These are phyloP conservation scores for Anaeromyces robustus DNA, from an alignment of 192 early-diverging fungal species.

Conservation along the genomic window DNA sequence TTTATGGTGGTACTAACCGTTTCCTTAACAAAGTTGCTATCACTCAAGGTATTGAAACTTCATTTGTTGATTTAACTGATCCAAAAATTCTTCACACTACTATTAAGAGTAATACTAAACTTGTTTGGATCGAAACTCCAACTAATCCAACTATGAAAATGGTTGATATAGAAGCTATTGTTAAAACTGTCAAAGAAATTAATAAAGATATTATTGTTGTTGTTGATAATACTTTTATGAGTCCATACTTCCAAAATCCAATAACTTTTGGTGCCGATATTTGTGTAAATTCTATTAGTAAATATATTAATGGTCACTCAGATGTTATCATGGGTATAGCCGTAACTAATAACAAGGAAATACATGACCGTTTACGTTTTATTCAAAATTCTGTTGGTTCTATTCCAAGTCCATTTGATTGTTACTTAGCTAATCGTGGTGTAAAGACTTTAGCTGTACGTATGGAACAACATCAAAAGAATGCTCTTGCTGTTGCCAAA, in stretches of 20 bases:
- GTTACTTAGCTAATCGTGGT: conserved; percentile 85
- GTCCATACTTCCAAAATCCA: conserved; percentile 80
- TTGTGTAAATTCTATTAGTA: conserved; percentile 93
- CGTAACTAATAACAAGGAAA: conserved; percentile 18
- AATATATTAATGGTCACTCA: conserved; percentile 97
- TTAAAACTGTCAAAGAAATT: conserved; percentile 40
- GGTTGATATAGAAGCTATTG: conserved; percentile 59
- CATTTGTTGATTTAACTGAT: conserved; percentile 65
- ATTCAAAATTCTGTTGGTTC: conserved; percentile 96
- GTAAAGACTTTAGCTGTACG: conserved; percentile 90
- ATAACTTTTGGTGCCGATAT: conserved; percentile 87
- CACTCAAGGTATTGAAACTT: conserved; percentile 42
- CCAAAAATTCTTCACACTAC: conserved; percentile 40
- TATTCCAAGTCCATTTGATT: conserved; percentile 92
- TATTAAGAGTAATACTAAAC: conserved; percentile 52
- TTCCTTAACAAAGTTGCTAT: conserved; percentile 73
- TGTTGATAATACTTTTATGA: conserved; percentile 79
- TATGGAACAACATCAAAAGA: conserved; percentile 78
- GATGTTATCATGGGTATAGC: conserved; percentile 97
- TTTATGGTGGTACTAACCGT: conserved; percentile 80
- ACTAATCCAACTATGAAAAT: conserved; percentile 74
- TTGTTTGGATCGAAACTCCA: conserved; percentile 31
- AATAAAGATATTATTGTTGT: conserved; percentile 40
- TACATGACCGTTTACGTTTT: conserved; percentile 66
- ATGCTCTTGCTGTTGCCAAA: conserved; percentile 71